These are phyloP conservation scores for Pyrus bretschneideri DNA, from an alignment of 306 rosid species.

Conservation along the genomic window DNA sequence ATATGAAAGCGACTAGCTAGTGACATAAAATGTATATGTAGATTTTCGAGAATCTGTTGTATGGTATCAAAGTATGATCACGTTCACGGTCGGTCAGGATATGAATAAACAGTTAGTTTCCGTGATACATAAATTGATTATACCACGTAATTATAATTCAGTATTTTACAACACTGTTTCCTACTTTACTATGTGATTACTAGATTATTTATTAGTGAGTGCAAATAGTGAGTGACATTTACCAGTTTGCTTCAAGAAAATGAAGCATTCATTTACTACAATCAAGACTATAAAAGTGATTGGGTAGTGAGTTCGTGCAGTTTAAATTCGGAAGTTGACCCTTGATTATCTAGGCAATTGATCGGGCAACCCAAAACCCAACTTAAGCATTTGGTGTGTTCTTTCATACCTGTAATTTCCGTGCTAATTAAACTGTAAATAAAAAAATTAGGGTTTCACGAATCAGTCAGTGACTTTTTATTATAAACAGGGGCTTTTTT, in stretches of 20 bases:
- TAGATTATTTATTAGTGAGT: neutral
- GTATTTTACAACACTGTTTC: neutral
- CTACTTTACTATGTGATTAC: neutral
- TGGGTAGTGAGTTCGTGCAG: constrained; percentile 24
- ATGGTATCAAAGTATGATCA: neutral
- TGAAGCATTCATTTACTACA: neutral
- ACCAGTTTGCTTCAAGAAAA: constrained; percentile 10
- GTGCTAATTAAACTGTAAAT: neutral
- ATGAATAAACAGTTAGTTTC: too few relatives aligned
- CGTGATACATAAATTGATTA: too few relatives aligned
- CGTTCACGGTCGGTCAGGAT: too few relatives aligned
- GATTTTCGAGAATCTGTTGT: neutral
- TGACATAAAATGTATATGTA: neutral
- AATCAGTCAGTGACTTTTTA: neutral
- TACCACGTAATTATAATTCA: neutral
- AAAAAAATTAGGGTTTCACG: neutral
- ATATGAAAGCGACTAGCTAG: neutral
- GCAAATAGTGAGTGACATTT: neutral
- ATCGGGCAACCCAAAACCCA: constrained; percentile 28
- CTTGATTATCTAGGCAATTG: constrained; percentile 23
- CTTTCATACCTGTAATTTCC: neutral
- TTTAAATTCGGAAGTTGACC: constrained; percentile 51
- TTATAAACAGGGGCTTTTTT: neutral
- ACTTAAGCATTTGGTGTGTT: constrained; percentile 15
- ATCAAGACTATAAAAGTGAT: neutral